phyloP scores from a whole-genome alignment of 176 grass and related monocot genomes.

The Cenchrus americanus region DNA sequence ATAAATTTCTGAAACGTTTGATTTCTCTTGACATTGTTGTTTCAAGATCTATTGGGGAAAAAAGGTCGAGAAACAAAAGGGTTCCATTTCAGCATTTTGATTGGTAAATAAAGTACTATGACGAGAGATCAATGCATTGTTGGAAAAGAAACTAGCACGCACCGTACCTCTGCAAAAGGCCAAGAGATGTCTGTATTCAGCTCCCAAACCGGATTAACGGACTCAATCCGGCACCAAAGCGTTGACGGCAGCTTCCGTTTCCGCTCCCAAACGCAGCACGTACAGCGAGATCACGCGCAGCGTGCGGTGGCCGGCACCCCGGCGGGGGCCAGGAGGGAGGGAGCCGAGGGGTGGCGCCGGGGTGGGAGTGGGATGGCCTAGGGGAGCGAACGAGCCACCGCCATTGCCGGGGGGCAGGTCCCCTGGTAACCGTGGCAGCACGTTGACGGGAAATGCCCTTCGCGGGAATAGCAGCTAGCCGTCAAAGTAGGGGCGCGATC shows the following conservation, averaged over 20 bases:
- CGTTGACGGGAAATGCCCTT: slow-evolving; percentile 21
- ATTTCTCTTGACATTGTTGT: neutral
- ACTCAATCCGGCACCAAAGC: neutral
- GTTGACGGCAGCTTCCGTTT: neutral
- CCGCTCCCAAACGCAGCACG: neutral
- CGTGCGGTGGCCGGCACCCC: slow-evolving; percentile 24
- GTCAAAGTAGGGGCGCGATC: slow-evolving; percentile 24
- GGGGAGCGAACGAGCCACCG: slow-evolving; percentile 15
- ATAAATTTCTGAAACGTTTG: neutral
- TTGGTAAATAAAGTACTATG: neutral
- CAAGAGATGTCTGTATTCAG: neutral
- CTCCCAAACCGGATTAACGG: no score
- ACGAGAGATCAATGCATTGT: no score
- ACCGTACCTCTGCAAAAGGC: slow-evolving; percentile 25
- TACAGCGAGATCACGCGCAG: neutral
- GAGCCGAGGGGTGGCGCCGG: slow-evolving; percentile 22
- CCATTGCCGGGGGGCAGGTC: slow-evolving; percentile 18
- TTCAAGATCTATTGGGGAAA: neutral
- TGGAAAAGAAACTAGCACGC: neutral
- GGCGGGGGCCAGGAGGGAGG: slow-evolving; percentile 25
- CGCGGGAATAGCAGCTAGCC: slow-evolving; percentile 38
- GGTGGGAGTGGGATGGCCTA: neutral
- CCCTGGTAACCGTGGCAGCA: slow-evolving; percentile 27
- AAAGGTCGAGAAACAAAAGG: neutral
- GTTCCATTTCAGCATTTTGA: neutral